Conservation (phyloP, 192 early-diverging fungal genomes). For the Allomyces macrogynus region DNA sequence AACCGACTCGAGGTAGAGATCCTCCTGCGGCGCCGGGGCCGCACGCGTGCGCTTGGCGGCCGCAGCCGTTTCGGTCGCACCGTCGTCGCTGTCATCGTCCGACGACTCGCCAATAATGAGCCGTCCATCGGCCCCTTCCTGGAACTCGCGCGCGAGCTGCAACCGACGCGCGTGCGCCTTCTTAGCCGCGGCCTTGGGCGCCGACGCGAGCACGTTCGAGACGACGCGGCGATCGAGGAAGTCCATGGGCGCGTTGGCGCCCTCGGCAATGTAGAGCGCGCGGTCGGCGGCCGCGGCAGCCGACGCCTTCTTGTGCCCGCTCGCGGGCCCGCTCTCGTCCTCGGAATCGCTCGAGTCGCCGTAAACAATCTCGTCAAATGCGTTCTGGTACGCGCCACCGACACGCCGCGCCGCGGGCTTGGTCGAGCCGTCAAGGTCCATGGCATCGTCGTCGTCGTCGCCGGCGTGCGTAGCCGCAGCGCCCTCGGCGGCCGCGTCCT, state of each 20-base stretch:
- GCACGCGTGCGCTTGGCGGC: constrained; percentile 6
- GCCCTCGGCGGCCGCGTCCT: constrained; percentile 11
- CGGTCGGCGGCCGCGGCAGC: not conserved
- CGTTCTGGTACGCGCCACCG: not conserved
- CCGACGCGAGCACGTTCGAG: constrained; percentile 14
- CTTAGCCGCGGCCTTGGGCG: not conserved
- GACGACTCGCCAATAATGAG: no score
- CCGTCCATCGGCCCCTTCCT: no score
- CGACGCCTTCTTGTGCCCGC: not conserved
- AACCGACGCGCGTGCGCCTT: not conserved
- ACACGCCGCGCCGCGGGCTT: constrained; percentile 7
- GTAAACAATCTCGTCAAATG: constrained; percentile 7
- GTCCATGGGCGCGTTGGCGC: constrained; percentile 40
- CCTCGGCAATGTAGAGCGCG: constrained; percentile 20
- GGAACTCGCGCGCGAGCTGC: constrained; percentile 24
- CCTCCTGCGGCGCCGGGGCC: constrained; percentile 27
- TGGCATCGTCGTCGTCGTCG: constrained; percentile 19
- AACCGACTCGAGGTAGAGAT: constrained; percentile 71
- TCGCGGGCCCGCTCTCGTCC: constrained; percentile 33
- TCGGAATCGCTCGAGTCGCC: constrained; percentile 18
- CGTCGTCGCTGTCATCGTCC: no score
- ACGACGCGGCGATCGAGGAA: constrained; percentile 75
- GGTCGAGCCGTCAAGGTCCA: constrained; percentile 19
- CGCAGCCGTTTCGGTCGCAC: constrained; percentile 18
- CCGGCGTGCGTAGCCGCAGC: constrained; percentile 14